Base-by-base conservation (phyloP, 225 moss, liverwort and hornwort species). In the Pseudisothecium myosuroides region DNA sequence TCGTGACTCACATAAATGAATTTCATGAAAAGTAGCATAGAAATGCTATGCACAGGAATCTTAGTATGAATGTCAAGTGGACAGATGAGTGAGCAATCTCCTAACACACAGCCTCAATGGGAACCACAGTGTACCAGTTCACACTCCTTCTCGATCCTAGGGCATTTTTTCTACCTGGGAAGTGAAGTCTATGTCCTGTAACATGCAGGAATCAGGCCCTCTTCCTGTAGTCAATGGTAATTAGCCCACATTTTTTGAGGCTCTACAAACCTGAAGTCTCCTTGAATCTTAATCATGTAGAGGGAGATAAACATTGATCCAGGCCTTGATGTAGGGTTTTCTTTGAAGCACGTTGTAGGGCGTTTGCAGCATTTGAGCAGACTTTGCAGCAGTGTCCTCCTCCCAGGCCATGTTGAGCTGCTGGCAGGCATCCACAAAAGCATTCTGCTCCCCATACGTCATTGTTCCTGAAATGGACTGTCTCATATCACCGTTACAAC, bases 371-470 rank as follows among this genome's bases (percentile, higher is more conserved):
- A 27, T 43, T 43, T 10, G 17, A 43, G 43, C 43, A 28, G 28
- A 43, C 28, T 43, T 43, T 43, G 28, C 17, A 43, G 72, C 43
- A 43, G 41, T 43, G 41, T 34, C 96, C 85, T 90, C 93, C 81
- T 95, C 95, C 17, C 76, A 86, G 67, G 94, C 97, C 88, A 94
- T 72, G 82, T 92, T 94, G 83, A 98, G 95, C 88, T 94, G 95
- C 88, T 93, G 86, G 87, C 91, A 94, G 52, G 95, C 95, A 87
- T 95, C 95, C 85, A 89, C 89, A 59, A 93, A 98, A 23, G 91
- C 88, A 39, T 94, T 95, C 82, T 96, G 94, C 90, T 96, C 96
- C 85, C 98, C 95, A 71, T 88, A 95, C 85, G 95, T 95, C 34
- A 96, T 96, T 21, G 95, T 96, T 91, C 97, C 97, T 97, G 91